Percentiles rank a stretch among this genome's conserved stretches.
phyloP scores from a whole-genome alignment of 805 yeast genomes.

The Ogataea wickerhamii region DNA sequence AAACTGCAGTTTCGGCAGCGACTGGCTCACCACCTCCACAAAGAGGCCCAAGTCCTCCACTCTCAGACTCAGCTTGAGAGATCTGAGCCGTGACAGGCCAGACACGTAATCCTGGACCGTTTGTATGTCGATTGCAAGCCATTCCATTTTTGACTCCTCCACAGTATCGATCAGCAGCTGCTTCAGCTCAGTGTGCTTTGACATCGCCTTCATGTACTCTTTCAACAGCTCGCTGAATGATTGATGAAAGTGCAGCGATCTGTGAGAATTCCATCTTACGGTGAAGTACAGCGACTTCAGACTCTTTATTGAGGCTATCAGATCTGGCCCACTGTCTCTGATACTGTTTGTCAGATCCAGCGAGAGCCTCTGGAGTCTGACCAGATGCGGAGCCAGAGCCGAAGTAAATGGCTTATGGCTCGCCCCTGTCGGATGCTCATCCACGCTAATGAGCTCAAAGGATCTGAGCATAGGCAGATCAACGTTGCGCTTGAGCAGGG shows the following conservation, averaged over 20 bases:
- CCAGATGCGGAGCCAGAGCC: slow-evolving; percentile 11
- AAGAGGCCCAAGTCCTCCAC: slow-evolving; percentile 9
- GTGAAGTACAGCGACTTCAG: slow-evolving; percentile 18
- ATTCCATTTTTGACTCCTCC: slow-evolving; percentile 15
- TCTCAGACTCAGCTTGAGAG: slow-evolving; percentile 19
- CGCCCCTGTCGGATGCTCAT: slow-evolving; percentile 2
- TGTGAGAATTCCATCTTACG: slow-evolving; percentile 18
- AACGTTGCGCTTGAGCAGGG: slow-evolving; percentile 8
- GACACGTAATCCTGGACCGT: slow-evolving; percentile 10
- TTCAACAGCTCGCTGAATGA: slow-evolving; percentile 6
- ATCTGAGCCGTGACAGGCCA: slow-evolving; percentile 1
- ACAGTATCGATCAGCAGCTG: slow-evolving; percentile 23
- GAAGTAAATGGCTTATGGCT: slow-evolving; percentile 7
- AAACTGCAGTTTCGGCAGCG: slow-evolving; percentile 9
- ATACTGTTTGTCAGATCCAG: slow-evolving; percentile 21
- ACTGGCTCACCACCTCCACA: slow-evolving; percentile 3
- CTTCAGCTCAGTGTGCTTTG: slow-evolving; percentile 12
- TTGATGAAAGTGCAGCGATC: slow-evolving; percentile 5
- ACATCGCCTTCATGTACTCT: slow-evolving; percentile 11
- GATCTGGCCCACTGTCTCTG: slow-evolving; percentile 12
- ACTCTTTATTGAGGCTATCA: slow-evolving; percentile 12
- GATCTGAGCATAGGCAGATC: slow-evolving; percentile 15
- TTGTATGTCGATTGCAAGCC: slow-evolving; percentile 6
- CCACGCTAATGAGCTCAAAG: slow-evolving; percentile 17
- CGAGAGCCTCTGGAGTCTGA: slow-evolving; percentile 14